Evolutionary conservation across 2,329 filamentous ascomycete species (phyloP).

Genomic region (Penicillium aurantiogriseum): DNA sequence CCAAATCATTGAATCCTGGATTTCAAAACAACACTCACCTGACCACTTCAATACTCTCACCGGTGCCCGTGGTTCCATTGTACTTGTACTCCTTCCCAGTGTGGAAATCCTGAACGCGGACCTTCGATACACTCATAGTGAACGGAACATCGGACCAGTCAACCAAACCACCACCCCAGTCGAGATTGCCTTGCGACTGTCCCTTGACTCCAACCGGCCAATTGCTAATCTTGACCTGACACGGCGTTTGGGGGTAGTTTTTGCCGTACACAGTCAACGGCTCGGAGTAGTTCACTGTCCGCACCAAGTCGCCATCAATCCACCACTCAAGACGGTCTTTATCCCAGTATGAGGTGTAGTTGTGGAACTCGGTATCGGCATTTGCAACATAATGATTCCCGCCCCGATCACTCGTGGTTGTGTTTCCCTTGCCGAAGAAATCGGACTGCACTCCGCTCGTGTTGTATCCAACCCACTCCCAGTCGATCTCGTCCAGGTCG

Average conservation of each 20-base stretch:
- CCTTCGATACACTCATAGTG: constrained; percentile 68
- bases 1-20: rapidly evolving
- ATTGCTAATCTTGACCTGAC: constrained; percentile 67
- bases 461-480: constrained; percentile 48
- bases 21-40: constrained; percentile 27
- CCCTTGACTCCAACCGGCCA: constrained; percentile 61
- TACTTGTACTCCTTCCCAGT: constrained; percentile 66
- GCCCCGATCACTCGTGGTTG: constrained; percentile 73
- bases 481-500: constrained; percentile 83
- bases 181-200: constrained; percentile 49
- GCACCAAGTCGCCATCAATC: constrained; percentile 61
- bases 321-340: constrained; percentile 63
- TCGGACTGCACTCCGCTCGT: constrained; percentile 65
- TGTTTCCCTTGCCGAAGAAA: constrained; percentile 91
- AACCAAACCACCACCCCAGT: constrained; percentile 68
- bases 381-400: constrained; percentile 67
- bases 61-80: constrained; percentile 59
- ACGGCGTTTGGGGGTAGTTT: constrained; percentile 69
- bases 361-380: constrained; percentile 53
- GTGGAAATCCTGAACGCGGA: constrained; percentile 56
- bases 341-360: constrained; percentile 63
- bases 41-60: constrained; percentile 62
- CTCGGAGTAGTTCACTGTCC: constrained; percentile 60
- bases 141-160: constrained; percentile 66
- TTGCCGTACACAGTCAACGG: constrained; percentile 51